These are phyloP conservation scores for Zygnema circumcarinatum DNA, from an alignment of 139 green algal genomes.

Conservation along the genomic window DNA sequence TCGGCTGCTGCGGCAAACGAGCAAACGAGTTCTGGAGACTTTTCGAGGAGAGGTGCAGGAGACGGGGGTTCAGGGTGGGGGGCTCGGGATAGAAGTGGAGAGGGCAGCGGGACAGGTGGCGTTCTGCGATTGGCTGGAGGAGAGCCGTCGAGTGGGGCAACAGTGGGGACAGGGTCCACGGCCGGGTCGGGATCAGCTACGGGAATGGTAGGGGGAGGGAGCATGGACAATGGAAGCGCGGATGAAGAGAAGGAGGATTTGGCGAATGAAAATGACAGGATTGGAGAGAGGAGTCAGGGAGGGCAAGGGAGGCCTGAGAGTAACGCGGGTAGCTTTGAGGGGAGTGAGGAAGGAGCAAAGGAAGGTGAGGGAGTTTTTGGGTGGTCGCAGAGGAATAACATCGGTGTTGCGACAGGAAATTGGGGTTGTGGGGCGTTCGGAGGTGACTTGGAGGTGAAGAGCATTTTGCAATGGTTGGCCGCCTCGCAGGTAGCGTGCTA, in stretches of 20 bases:
- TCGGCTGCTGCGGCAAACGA: background rate
- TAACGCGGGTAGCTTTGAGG: background rate
- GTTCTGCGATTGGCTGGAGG: conserved; percentile 24
- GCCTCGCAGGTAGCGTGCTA: conserved; percentile 32
- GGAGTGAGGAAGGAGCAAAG: conserved; percentile 3
- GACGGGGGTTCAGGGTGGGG: background rate
- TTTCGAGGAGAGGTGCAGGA: conserved; percentile 1
- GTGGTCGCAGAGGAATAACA: background rate
- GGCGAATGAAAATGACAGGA: background rate
- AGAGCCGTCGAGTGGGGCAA: conserved; percentile 5
- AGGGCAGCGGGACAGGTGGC: conserved; percentile 9
- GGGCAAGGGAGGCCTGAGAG: background rate
- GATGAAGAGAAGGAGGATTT: conserved; percentile 17
- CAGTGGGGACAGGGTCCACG: background rate
- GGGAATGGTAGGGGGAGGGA: background rate
- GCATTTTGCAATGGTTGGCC: conserved; percentile 39
- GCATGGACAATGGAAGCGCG: background rate
- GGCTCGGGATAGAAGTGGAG: conserved; percentile 1
- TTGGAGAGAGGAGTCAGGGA: background rate
- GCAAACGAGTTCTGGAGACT: background rate
- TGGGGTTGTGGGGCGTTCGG: conserved; percentile 51
- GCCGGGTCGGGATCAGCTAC: background rate
- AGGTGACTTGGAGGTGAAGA: conserved; percentile 42
- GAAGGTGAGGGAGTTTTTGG: background rate
- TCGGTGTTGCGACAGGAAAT: conserved; percentile 36